These are phyloP conservation scores for Coniochaeta sp. DNA, from an alignment of 2,329 filamentous ascomycete species.

Conservation along the genomic window DNA sequence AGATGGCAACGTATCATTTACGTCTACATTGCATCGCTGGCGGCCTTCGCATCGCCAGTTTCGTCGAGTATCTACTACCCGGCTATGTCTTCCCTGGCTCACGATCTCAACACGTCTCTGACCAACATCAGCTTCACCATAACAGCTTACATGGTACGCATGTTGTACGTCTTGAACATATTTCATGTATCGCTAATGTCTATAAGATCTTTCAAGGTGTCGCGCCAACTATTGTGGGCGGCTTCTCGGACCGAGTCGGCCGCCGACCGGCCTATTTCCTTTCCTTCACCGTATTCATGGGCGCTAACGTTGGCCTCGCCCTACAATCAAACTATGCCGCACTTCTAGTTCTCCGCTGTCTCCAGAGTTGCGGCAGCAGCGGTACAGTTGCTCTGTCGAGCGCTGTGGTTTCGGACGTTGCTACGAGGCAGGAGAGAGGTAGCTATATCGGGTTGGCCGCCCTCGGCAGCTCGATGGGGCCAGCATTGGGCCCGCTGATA, in stretches of 20 bases:
- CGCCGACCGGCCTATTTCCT: background rate
- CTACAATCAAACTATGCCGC: background rate
- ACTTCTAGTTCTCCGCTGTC: background rate
- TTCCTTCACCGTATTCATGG: background rate
- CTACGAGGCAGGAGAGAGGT: background rate
- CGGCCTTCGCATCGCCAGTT: no score
- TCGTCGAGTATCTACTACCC: no score
- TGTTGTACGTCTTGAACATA: no score
- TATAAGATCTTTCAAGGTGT: background rate
- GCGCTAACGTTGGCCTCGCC: constrained; percentile 28
- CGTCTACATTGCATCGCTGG: no score
- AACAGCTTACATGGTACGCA: no score
- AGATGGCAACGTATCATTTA: no score
- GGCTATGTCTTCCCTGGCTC: no score
- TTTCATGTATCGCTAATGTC: no score
- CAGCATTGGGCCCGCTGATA: constrained; percentile 32
- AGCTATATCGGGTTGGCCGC: background rate
- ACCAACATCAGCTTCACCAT: no score
- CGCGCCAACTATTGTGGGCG: background rate
- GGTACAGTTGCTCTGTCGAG: background rate
- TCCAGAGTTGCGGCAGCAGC: background rate
- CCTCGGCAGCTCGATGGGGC: constrained; percentile 4
- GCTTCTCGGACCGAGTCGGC: constrained; percentile 4
- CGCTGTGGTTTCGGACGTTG: background rate
- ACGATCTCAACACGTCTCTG: no score